Base-by-base conservation (phyloP, 768 basidiomycete genomes). In the Astraeus odoratus region DNA sequence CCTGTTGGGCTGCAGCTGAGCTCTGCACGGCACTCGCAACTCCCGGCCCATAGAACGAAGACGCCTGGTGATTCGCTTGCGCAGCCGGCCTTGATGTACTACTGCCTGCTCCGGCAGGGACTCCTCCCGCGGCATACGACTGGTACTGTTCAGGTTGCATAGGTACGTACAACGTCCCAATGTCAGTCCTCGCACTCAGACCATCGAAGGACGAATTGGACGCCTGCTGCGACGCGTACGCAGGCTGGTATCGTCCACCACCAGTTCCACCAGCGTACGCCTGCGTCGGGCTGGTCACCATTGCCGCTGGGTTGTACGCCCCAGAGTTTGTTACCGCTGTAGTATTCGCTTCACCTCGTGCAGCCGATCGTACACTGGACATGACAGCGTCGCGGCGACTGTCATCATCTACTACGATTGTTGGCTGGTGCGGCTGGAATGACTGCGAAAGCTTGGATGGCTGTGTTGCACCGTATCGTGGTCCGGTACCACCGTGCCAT, bases 81-180 rank as follows among this genome's bases (percentile, higher is more conserved):
- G 73, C 64, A 12, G 76, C 71, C 15, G 73, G 70, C 10, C 70
- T 49, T 76, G 68, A 22, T 8, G 53, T 47, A 8, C 42, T 20
- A n/a, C 57, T 51, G 10, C 66, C 48, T 13, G 55, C 50, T 16
- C 44, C 57, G 23, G 54, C 58, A 13, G 53, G 53, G 18, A 72
- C 56, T 10, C 64, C 60, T 16, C 67, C 57, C 31, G 39, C 22
- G 42, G 68, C 57, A 56, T 86, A 86, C 27, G 74, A 57, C 50
- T 75, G 74, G 61, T 78, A 89, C 52, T 83, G 82, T 20, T 91
- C 88, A 26, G 88, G 83, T 60, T 90, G 89, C 74, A 92, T 76
- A 1, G 89, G 87, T 29, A 81, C 81, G 57, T 81, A 92, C 64
- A 91, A 61, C 46, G 75, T 76, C 33, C 77, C 78, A 29, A 85